Percentiles rank a stretch among this genome's conserved stretches.
Evolutionary conservation across 768 basidiomycete genomes (phyloP).

Genomic region (Xerocomellus amylosporus): DNA sequence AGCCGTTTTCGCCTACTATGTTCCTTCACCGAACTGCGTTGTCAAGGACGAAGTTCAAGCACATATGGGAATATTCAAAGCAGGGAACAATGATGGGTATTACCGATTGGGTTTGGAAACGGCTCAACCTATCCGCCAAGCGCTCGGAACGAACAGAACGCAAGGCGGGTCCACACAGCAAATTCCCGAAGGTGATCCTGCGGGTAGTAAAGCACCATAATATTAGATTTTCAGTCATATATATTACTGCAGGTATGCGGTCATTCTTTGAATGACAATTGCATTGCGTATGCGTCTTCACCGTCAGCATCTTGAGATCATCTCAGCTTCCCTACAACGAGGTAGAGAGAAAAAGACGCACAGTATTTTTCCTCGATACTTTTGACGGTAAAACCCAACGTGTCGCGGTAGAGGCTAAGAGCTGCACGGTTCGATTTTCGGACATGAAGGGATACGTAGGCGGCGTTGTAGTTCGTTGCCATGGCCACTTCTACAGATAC

Average conservation of each 20-base stretch:
- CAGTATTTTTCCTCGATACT: conserved; percentile 90
- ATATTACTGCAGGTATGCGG: neutral
- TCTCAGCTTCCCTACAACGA: conserved; percentile 8
- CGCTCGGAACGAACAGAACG: conserved; percentile 32
- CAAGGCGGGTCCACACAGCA: neutral
- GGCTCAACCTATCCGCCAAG: conserved; percentile 59
- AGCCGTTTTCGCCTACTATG: conserved; percentile 51
- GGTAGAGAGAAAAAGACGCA: conserved; percentile 41
- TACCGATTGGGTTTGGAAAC: conserved; percentile 77
- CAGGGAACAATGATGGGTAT: conserved; percentile 83
- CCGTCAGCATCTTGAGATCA: conserved; percentile 77
- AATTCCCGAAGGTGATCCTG: neutral
- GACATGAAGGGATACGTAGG: conserved; percentile 86
- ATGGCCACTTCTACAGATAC: conserved; percentile 77
- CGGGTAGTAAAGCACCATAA: conserved; percentile 2
- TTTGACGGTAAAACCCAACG: conserved; percentile 84
- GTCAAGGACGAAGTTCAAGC: conserved; percentile 78
- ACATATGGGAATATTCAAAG: conserved; percentile 86
- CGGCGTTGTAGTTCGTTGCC: conserved; percentile 80
- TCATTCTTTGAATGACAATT: conserved; percentile 51
- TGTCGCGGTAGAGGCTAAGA: conserved; percentile 82
- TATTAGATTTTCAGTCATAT: conserved; percentile 8
- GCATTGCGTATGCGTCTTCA: conserved; percentile 93
- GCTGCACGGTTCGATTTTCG: conserved; percentile 95
- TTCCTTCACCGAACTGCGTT: conserved; percentile 61